Evolutionary conservation across 2,329 filamentous ascomycete species (phyloP), one percentile per base, ranked within the genome.

Genomic region (Colletotrichum australisinense): DNA sequence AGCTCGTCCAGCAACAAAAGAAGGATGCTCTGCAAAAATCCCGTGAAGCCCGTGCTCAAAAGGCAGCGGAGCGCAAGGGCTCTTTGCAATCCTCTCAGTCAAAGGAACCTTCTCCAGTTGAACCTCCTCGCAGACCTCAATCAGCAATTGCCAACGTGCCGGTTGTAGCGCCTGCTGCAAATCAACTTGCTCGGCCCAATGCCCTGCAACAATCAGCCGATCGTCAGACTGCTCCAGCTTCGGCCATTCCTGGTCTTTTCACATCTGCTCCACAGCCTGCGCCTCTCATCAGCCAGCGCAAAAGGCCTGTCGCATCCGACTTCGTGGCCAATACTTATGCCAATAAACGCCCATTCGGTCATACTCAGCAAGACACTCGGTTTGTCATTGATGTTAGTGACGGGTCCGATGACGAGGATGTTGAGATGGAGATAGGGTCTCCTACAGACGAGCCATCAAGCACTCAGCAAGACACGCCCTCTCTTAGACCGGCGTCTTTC

Each of bases 311-410:
- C 53, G 92, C 94, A 14, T 89, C 93, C 5, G 93, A 95, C 78
- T 92, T 93, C 75, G 90, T 93, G 73, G 88, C 90, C n/a, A 84
- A 86, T 24, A 83, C 85, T 0, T 79, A 83, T 16, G 78, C 79
- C 0, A 77, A 80, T 2, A 94, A 93, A 77, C 90, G 92, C 62
- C 88, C 90, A 4, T 92, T 92, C 77, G 89, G 89, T 14, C 89
- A 92, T 57, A 86, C 85, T 59, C 86, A 87, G 28, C 84, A 88
- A 64, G 87, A 92, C 28, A 87, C 91, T 63, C 88, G 88, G 3
- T 89, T 97, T 65, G 89, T 98, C 52, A 97, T 98, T 76, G 91
- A 97, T 76, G 92, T 97, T 52, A 97, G 94, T 79, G 95, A 97
- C 32, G 89, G 86, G 28, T 87, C 85, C 7, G 87, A 89, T 49